A percentile compares a stretch with the other conserved stretches of the same genome.
phyloP scores from a whole-genome alignment of 768 basidiomycete species.

The Pleurotus cornucopiae region DNA sequence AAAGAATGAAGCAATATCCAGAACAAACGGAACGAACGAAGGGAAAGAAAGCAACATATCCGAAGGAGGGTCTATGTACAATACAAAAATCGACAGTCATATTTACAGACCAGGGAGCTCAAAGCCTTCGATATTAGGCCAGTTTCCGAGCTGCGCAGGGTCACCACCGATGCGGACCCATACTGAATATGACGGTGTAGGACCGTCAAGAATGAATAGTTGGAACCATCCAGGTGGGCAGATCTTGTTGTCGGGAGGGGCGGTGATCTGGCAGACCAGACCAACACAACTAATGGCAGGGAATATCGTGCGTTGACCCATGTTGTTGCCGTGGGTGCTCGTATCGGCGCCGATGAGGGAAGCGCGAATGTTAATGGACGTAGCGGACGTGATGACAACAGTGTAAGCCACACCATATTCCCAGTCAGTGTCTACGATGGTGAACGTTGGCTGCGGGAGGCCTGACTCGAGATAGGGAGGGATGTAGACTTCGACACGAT shows the following conservation, averaged over 20 bases:
- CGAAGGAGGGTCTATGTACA: not conserved
- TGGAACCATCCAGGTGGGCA: slow-evolving; percentile 78
- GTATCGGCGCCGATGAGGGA: slow-evolving; percentile 70
- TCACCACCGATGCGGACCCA: slow-evolving; percentile 83
- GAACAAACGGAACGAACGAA: not conserved
- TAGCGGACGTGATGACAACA: slow-evolving; percentile 45
- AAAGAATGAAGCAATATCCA: too few relatives aligned
- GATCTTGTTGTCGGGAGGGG: slow-evolving; percentile 65
- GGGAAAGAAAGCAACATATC: not conserved
- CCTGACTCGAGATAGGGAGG: slow-evolving; percentile 80
- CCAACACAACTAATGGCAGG: slow-evolving; percentile 68
- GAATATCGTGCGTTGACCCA: slow-evolving; percentile 71
- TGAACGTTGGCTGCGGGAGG: slow-evolving; percentile 57
- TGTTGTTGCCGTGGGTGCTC: slow-evolving; percentile 74
- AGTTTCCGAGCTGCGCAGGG: slow-evolving; percentile 63
- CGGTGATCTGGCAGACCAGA: slow-evolving; percentile 69
- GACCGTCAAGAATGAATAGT: slow-evolving; percentile 72
- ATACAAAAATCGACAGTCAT: not conserved
- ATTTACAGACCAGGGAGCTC: slow-evolving; percentile 54
- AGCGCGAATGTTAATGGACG: slow-evolving; percentile 41
- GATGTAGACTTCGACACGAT: slow-evolving; percentile 51
- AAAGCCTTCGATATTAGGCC: slow-evolving; percentile 70
- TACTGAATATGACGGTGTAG: slow-evolving; percentile 69
- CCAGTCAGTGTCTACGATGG: slow-evolving; percentile 60
- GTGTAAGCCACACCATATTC: slow-evolving; percentile 44